Evolutionary conservation across 805 yeast genomes (phyloP).

Genomic region (Danielozyma ontarioensis): DNA sequence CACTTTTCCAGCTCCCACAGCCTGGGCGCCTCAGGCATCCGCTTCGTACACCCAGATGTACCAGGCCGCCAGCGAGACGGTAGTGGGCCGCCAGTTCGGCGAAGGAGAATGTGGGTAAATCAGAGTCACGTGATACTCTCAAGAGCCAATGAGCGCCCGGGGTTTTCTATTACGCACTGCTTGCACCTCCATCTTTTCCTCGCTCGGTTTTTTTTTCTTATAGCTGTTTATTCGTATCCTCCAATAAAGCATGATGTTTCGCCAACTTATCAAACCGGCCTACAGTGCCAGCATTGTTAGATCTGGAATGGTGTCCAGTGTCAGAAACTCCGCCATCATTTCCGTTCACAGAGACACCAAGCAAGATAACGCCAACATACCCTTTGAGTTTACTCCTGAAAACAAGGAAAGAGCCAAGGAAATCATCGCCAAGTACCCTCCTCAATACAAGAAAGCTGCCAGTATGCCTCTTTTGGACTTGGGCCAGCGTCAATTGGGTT

Average conservation of each 20-base stretch:
- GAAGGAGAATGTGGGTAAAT: too few relatives aligned
- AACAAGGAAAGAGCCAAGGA: conserved; percentile 66
- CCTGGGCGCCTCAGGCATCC: too few relatives aligned
- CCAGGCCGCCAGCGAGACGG: too few relatives aligned
- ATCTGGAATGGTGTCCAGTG: conserved; percentile 8
- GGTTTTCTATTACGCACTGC: conserved; percentile 13
- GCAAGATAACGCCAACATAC: conserved; percentile 59
- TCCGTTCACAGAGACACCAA: conserved; percentile 71
- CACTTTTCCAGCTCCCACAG: neutral
- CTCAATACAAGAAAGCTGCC: conserved; percentile 83
- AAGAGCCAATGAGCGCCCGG: conserved; percentile 9
- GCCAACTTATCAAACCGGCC: conserved; percentile 8
- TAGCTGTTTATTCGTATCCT: neutral
- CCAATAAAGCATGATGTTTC: conserved; percentile 19
- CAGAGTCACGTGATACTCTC: too few relatives aligned
- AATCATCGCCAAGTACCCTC: conserved; percentile 74
- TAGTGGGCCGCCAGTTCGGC: too few relatives aligned
- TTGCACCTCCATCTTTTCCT: too few relatives aligned
- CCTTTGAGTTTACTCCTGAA: conserved; percentile 68
- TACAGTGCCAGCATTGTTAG: too few relatives aligned
- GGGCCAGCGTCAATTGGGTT: conserved; percentile 85
- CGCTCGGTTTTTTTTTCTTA: neutral
- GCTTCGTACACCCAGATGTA: too few relatives aligned
- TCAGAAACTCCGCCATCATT: conserved; percentile 35
- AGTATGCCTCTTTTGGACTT: conserved; percentile 82